Evolutionary conservation across 768 basidiomycete genomes (phyloP).

Genomic region (Phlegmacium glaucopus): DNA sequence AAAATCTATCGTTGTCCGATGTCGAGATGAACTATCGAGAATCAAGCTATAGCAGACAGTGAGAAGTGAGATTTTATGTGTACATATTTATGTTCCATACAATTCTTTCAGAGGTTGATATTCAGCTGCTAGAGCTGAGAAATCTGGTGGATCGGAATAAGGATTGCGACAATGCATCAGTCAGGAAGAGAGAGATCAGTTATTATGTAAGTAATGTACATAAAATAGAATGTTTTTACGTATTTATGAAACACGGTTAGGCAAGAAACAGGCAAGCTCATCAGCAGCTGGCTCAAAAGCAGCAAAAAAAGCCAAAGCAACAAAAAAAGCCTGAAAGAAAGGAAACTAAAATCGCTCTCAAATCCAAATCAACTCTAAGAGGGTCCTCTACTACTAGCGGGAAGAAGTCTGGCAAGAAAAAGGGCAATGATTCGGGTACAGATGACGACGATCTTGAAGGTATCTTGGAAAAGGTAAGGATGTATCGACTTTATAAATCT

Average conservation of each 20-base stretch:
- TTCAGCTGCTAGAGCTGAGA: slow-evolving; percentile 47
- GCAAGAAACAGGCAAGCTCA: slow-evolving; percentile 57
- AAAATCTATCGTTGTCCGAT: slow-evolving; percentile 62
- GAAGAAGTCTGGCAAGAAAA: slow-evolving; percentile 19
- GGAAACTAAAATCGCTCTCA: neutral
- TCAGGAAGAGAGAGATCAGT: too few species aligned
- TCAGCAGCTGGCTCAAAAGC: neutral
- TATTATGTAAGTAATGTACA: too few species aligned
- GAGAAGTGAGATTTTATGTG: slow-evolving; percentile 39
- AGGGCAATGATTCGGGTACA: slow-evolving; percentile 45
- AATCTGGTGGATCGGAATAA: slow-evolving; percentile 46
- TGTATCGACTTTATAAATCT: neutral
- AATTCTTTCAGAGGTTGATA: slow-evolving; percentile 47
- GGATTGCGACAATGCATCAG: slow-evolving; percentile 40
- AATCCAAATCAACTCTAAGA: slow-evolving; percentile 4
- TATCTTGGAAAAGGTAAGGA: slow-evolving; percentile 71
- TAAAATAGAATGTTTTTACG: too few species aligned
- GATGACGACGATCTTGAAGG: slow-evolving; percentile 75
- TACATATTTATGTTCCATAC: too few species aligned
- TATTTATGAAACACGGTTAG: too few species aligned
- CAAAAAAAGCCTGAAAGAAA: slow-evolving; percentile 1
- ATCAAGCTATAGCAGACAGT: neutral
- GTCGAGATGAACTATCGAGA: slow-evolving; percentile 17
- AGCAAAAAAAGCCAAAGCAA: slow-evolving; percentile 29
- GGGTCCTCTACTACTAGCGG: neutral